Evolutionary conservation across 495 filamentous ascomycete species (phyloP).

Genomic region (Aspergillus diversus): DNA sequence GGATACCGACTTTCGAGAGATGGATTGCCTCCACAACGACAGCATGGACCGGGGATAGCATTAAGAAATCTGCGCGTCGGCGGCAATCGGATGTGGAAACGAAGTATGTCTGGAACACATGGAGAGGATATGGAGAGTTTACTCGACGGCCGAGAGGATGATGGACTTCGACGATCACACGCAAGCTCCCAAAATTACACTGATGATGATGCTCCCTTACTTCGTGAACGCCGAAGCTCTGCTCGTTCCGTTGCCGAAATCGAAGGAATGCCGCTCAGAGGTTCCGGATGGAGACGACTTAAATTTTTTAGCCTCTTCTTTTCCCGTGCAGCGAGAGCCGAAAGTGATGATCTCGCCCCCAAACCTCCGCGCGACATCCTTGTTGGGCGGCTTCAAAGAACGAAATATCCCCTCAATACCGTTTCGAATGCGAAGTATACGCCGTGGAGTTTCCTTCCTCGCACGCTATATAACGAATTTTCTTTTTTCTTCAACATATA

Average conservation of each 20-base stretch:
- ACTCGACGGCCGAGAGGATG: slow-evolving; percentile 53
- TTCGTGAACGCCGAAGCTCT: slow-evolving; percentile 45
- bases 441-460: slow-evolving; percentile 89
- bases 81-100: slow-evolving; percentile 62
- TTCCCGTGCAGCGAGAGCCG: slow-evolving; percentile 20
- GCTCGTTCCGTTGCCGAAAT: slow-evolving; percentile 35
- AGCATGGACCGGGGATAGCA: slow-evolving; percentile 64
- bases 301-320: slow-evolving; percentile 30
- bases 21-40: slow-evolving; percentile 42
- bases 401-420: slow-evolving; percentile 66
- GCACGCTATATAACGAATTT: slow-evolving; percentile 97
- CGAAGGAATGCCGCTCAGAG: slow-evolving; percentile 29
- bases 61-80: slow-evolving; percentile 71
- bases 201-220: slow-evolving; percentile 69
- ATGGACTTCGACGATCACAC: slow-evolving; percentile 42
- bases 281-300: slow-evolving; percentile 33
- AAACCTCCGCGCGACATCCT: slow-evolving; percentile 48
- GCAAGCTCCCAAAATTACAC: slow-evolving; percentile 55
- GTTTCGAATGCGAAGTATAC: slow-evolving; percentile 99
- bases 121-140: slow-evolving; percentile 59
- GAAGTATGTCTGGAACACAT: slow-evolving; percentile 47
- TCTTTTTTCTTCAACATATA: slow-evolving; percentile 99
- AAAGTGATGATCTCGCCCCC: slow-evolving; percentile 29
- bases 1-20: slow-evolving; percentile 41
- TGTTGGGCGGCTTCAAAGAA: slow-evolving; percentile 45